Conservation (phyloP, 768 basidiomycete species). For the Cystofilobasidium ferigula region DNA sequence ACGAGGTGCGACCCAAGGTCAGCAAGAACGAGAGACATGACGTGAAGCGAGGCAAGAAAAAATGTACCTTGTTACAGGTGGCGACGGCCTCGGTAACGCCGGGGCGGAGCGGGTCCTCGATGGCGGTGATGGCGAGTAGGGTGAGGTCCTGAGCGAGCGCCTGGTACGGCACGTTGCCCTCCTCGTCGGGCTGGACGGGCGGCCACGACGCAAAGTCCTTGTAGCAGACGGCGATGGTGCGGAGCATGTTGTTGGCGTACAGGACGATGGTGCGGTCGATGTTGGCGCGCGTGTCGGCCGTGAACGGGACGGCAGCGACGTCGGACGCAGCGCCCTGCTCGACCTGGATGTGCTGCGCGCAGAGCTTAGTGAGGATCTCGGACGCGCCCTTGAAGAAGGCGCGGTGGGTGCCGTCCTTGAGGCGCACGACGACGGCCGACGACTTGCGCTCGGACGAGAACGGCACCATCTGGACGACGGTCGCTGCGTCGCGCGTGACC, state of each 20-base stretch:
- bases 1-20: neutral
- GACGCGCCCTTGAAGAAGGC: constrained; percentile 85
- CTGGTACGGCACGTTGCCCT: constrained; percentile 48
- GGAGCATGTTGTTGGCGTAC: constrained; percentile 89
- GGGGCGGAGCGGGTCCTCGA: constrained; percentile 86
- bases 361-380: constrained; percentile 77
- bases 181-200: constrained; percentile 44
- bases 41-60: no score
- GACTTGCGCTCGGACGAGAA: constrained; percentile 88
- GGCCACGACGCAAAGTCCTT: constrained; percentile 81
- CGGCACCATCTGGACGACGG: constrained; percentile 74
- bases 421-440: constrained; percentile 77
- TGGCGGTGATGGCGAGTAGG: constrained; percentile 80
- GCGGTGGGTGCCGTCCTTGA: constrained; percentile 49
- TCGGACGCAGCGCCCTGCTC: constrained; percentile 27
- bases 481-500: constrained; percentile 47
- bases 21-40: neutral
- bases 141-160: constrained; percentile 61
- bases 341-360: constrained; percentile 63
- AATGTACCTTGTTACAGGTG: constrained; percentile 54
- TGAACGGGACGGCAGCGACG: constrained; percentile 54
- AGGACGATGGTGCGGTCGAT: constrained; percentile 62
- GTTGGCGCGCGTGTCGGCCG: constrained; percentile 60
- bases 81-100: constrained; percentile 82
- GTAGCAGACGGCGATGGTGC: constrained; percentile 91